These are phyloP conservation scores for Gossypium davidsonii DNA, from an alignment of 441 rosid genomes.

Conservation along the genomic window DNA sequence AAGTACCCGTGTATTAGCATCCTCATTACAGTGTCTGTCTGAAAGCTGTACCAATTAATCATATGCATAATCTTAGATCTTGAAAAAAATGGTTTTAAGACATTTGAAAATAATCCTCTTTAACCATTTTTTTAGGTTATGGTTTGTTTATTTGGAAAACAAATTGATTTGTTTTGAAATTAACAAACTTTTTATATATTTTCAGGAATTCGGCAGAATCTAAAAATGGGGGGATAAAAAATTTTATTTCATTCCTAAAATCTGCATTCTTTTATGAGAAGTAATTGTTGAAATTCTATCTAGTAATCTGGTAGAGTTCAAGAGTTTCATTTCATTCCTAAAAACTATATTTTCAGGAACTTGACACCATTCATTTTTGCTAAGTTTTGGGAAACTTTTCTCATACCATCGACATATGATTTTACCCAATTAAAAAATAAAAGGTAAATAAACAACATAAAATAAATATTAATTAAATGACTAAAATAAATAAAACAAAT, in stretches of 20 bases:
- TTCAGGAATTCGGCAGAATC: background rate
- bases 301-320: too few relatives aligned
- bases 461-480: too few relatives aligned
- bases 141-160: background rate
- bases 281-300: too few relatives aligned
- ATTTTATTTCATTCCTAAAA: background rate
- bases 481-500: too few relatives aligned
- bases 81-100: background rate
- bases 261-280: background rate
- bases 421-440: too few relatives aligned
- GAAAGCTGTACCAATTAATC: background rate
- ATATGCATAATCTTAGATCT: background rate
- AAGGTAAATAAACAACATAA: too few relatives aligned
- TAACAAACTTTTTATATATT: too few relatives aligned
- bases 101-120: background rate
- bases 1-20: background rate
- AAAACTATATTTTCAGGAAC: background rate
- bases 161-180: background rate
- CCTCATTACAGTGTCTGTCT: background rate
- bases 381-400: too few relatives aligned
- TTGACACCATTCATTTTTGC: too few relatives aligned
- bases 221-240: background rate
- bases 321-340: background rate
- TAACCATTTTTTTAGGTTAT: background rate
- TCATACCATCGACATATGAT: too few relatives aligned